Percentiles rank a stretch among this genome's conserved stretches.
Conservation (phyloP, 768 basidiomycete species). For the Boletus barrowsii region DNA sequence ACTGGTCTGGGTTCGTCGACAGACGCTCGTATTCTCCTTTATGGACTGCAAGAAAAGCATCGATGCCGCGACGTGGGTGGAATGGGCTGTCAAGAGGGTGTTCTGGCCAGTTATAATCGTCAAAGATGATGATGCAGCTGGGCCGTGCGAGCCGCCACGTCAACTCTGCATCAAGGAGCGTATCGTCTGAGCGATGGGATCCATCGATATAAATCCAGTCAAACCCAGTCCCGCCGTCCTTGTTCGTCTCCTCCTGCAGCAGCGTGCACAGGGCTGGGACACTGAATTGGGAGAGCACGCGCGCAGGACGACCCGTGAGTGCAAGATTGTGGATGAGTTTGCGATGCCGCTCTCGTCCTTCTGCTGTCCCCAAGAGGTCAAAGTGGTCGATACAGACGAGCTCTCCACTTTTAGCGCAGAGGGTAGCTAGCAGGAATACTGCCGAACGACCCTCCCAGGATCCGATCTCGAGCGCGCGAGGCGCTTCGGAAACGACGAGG, state of each 20-base stretch:
- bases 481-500: slow-evolving; percentile 34
- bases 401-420: slow-evolving; percentile 43
- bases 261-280: slow-evolving; percentile 47
- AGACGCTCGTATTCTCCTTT: slow-evolving; percentile 45
- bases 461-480: slow-evolving; percentile 55
- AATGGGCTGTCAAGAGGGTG: slow-evolving; percentile 47
- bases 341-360: slow-evolving; percentile 43
- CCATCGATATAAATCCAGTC: slow-evolving; percentile 62
- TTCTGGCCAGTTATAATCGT: slow-evolving; percentile 54
- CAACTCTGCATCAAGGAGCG: slow-evolving; percentile 58
- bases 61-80: slow-evolving; percentile 56
- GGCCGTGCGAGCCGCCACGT: slow-evolving; percentile 53
- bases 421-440: slow-evolving; percentile 48
- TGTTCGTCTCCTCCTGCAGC: slow-evolving; percentile 43
- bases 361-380: slow-evolving; percentile 48
- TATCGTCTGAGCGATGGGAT: slow-evolving; percentile 58
- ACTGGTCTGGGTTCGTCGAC: slow-evolving; percentile 34
- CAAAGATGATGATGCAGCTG: slow-evolving; percentile 52
- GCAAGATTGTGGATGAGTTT: slow-evolving; percentile 47
- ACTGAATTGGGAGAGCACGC: slow-evolving; percentile 52
- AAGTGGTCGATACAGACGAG: slow-evolving; percentile 60
- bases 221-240: slow-evolving; percentile 38
- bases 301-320: slow-evolving; percentile 42
- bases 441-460: slow-evolving; percentile 66
- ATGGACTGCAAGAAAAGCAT: slow-evolving; percentile 52